phyloP scores from a whole-genome alignment of 768 basidiomycete genomes.

The Psilocybe sp. region DNA sequence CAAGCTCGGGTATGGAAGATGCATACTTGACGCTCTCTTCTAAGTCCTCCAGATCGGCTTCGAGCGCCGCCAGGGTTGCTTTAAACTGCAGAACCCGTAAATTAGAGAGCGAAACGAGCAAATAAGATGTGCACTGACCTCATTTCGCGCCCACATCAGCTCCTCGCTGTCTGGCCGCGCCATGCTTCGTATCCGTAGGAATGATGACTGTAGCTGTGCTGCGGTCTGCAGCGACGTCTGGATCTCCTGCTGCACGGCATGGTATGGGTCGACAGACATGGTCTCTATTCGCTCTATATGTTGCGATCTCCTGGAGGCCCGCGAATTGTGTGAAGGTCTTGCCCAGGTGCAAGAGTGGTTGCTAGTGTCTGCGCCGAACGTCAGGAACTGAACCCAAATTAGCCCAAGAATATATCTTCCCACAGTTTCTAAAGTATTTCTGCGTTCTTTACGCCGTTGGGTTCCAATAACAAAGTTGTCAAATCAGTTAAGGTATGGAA shows the following conservation, averaged over 20 bases:
- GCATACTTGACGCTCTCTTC: slow-evolving; percentile 88
- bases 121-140: slow-evolving; percentile 41
- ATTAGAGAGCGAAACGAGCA: background rate
- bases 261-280: slow-evolving; percentile 75
- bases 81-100: slow-evolving; percentile 49
- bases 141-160: slow-evolving; percentile 73
- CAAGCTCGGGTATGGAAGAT: background rate
- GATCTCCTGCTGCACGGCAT: slow-evolving; percentile 82
- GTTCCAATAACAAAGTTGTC: too few relatives aligned
- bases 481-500: too few relatives aligned
- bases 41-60: slow-evolving; percentile 89
- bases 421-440: too few relatives aligned
- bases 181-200: slow-evolving; percentile 73
- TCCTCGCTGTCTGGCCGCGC: slow-evolving; percentile 77
- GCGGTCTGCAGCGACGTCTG: slow-evolving; percentile 72
- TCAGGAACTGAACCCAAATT: too few relatives aligned
- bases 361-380: too few relatives aligned
- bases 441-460: too few relatives aligned
- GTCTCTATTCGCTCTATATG: too few relatives aligned
- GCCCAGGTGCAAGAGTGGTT: too few relatives aligned
- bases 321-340: too few relatives aligned
- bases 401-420: too few relatives aligned
- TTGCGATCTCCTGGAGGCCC: too few relatives aligned
- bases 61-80: slow-evolving; percentile 71
- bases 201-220: slow-evolving; percentile 69